Evolutionary conservation across 257 asterid genomes (phyloP), one percentile per base, ranked within the genome.

Genomic region (Prunella vulgaris): DNA sequence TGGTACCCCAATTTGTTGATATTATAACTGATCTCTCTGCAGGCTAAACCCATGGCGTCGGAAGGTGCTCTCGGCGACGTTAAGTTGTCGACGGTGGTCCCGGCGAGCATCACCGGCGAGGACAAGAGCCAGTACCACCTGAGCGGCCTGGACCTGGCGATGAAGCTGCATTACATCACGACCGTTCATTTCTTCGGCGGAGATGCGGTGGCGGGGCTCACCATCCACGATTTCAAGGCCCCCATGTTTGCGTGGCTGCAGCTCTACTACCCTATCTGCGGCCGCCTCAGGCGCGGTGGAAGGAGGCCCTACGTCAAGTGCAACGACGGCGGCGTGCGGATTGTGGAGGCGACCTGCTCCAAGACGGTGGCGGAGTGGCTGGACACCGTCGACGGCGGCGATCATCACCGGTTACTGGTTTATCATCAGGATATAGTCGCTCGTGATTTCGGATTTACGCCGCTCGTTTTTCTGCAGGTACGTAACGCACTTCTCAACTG

Each of bases 301-400:
- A 84, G 85, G 7, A 73, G 92, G 78, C 87, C 90, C 46, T 88
- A 71, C 74, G 66, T 90, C 12, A 88, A 84, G 83, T 90, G 97
- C 74, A 90, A 88, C 69, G 97, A 88, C 70, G 77, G 90, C 71
- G 97, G 97, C 30, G 96, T 90, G 0, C 81, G 97, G 44, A 72
- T 87, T 7, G 87, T 83, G 15, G 97, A 90, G 86, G 97, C 95
- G 1, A 83, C 75, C 2, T 84, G 90, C 74, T 15, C 63, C 21
- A 77, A 75, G 56, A 84, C 86, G 24, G n/a, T 90, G 51, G 75
- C 65, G 18, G 84, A 90, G 57, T 90, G 92, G 92, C 66, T 84
- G 69, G 75, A 24, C 60, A 57, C 13, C 2, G 58, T 22, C 3
- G 20, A 10, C 68, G 76, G 63, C 60, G 78, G 58, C 14, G 84